phyloP scores from a whole-genome alignment of 441 rosid genomes.

The Bocquillonia castaneifolia region DNA sequence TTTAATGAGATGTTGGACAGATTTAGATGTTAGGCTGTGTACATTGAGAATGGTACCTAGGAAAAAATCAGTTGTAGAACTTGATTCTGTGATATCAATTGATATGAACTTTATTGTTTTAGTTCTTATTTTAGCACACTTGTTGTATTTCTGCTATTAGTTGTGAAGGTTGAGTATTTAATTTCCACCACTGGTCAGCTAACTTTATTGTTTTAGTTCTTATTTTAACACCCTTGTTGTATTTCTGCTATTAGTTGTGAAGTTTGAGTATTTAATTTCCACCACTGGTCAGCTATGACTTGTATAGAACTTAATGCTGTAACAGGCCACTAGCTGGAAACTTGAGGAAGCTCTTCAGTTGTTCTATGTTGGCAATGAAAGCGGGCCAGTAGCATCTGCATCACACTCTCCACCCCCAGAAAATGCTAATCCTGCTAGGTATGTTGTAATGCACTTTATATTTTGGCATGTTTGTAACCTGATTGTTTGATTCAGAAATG shows the following conservation, averaged over 20 bases:
- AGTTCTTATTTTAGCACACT: too few relatives aligned
- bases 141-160: too few relatives aligned
- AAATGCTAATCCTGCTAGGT: constrained; percentile 36
- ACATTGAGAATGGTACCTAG: not conserved
- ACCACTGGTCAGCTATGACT: not conserved
- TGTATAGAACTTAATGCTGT: constrained; percentile 12
- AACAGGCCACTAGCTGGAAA: constrained; percentile 93
- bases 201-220: too few relatives aligned
- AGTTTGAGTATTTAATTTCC: not conserved
- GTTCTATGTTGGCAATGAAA: constrained; percentile 79
- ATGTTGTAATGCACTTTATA: constrained; percentile 18
- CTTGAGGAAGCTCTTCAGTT: constrained; percentile 95
- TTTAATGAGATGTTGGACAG: not conserved
- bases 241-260: too few relatives aligned
- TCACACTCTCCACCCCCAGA: constrained; percentile 40
- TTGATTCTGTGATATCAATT: too few relatives aligned
- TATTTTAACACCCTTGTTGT: too few relatives aligned
- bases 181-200: not conserved
- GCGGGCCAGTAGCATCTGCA: constrained; percentile 37
- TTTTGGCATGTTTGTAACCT: not conserved
- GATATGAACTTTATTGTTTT: too few relatives aligned
- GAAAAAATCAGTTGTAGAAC: not conserved
- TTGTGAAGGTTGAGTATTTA: too few relatives aligned
- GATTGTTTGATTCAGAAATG: not conserved
- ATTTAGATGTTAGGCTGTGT: not conserved